Evolutionary conservation across 1,284 basidiomycete species (phyloP).

Genomic region (Tilletia walkeri): DNA sequence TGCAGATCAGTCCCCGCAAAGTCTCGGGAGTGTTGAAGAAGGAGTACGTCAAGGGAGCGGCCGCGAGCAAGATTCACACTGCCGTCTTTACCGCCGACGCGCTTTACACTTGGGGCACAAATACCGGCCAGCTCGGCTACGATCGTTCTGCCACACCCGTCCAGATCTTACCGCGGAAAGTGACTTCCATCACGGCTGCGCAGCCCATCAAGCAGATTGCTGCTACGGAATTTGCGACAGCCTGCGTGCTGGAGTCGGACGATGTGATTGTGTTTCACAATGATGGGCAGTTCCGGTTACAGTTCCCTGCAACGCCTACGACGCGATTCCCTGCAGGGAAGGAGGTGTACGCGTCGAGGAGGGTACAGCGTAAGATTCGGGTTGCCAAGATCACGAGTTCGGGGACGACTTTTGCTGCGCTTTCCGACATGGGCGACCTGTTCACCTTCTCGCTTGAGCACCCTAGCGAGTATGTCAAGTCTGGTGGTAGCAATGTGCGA

Average conservation of each 20-base stretch:
- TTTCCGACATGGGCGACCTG: slow-evolving; percentile 84
- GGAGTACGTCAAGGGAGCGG: slow-evolving; percentile 75
- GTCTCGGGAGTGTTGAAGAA: slow-evolving; percentile 77
- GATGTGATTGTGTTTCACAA: slow-evolving; percentile 83
- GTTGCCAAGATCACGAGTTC: slow-evolving; percentile 79
- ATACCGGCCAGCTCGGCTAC: slow-evolving; percentile 82
- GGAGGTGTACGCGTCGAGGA: slow-evolving; percentile 59
- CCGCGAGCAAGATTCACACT: slow-evolving; percentile 81
- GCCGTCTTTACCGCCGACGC: slow-evolving; percentile 80
- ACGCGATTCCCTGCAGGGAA: slow-evolving; percentile 60
- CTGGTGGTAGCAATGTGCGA: slow-evolving; percentile 17
- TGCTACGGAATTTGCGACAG: slow-evolving; percentile 71
- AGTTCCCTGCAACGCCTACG: slow-evolving; percentile 46
- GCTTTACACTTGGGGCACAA: slow-evolving; percentile 95
- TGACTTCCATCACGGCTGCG: slow-evolving; percentile 61
- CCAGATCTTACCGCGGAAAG: slow-evolving; percentile 77
- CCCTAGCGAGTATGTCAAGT: slow-evolving; percentile 45
- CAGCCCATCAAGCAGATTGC: slow-evolving; percentile 51
- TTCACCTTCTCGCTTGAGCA: slow-evolving; percentile 71
- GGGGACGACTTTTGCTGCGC: slow-evolving; percentile 78
- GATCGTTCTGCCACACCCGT: slow-evolving; percentile 66
- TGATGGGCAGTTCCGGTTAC: slow-evolving; percentile 71
- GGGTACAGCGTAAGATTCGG: slow-evolving; percentile 56
- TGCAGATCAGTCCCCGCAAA: slow-evolving; percentile 75
- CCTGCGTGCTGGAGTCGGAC: slow-evolving; percentile 69